Evolutionary conservation across 192 early-diverging fungal genomes (phyloP), one percentile per base, ranked within the genome.

Genomic region (Piromyces finnis): DNA sequence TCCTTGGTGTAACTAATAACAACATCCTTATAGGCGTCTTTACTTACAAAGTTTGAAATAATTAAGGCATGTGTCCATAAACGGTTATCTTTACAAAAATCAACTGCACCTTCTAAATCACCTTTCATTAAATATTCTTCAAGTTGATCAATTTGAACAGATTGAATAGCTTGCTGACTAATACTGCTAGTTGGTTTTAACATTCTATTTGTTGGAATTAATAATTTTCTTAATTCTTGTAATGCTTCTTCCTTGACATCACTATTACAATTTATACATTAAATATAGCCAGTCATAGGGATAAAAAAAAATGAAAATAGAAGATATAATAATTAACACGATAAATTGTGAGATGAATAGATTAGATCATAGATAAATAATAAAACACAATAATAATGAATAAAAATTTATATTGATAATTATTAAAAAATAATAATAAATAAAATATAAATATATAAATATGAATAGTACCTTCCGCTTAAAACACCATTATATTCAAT

Each of bases 1-100:
- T 15, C 17, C 22, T 51, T 51, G 3, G 41, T 51, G 22, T 51
- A 51, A 51, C 41, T 51, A 51, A 85, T 85, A 77, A 97, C 89
- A 2, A 94, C 94, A 15, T 93, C 90, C 77, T 90, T 88, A 90
- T 96, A 98, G 3, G 89, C 84, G 29, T 93, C 92, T 82, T 94
- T 92, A 81, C 93, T 92, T 5, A 96, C 91, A 80, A 93, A 92
- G 81, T 93, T 96, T 30, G 93, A 91, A 83, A 99, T 92, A 18
- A 97, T 89, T 29, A 98, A 87, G 11, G 96, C 97, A 84, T 97
- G 94, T 3, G 92, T 84, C 97, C 97, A 99, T 41, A 96, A 79
- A 5, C 83, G 82, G 35, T 78, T 80, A 68, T 86, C 78, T 51
- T 51, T 51, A 51, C 41, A 51, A 22, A 14, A 51, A 22, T 51